Evolutionary conservation across 2,329 filamentous ascomycete genomes (phyloP), one percentile per base, ranked within the genome.

Genomic region (Monosporascus cannonballus): DNA sequence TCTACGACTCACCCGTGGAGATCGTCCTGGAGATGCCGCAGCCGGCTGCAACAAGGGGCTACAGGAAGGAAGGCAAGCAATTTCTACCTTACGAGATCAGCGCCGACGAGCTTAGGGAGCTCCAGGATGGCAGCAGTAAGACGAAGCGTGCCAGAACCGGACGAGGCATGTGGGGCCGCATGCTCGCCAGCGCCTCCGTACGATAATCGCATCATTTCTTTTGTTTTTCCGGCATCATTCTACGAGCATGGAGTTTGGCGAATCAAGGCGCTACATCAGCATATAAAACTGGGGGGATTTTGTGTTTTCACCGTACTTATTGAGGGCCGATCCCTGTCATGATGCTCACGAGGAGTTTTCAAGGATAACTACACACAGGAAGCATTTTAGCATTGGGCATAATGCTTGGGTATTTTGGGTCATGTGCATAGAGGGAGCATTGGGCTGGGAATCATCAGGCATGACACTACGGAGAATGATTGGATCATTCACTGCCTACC

Each of bases 81-180:
- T 61, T 76, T 57, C 74, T 82, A 4, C 77, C 79, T 6, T 83
- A 81, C 66, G 79, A 83, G 68, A 79, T 81, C 59, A 75, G 73
- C 55, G 62, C 70, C 36, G 78, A 82, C 25, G 75, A 81, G 54
- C 73, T 81, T 54, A 73, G 74, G 55, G 72, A 75, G 52, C 64
- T 79, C 45, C 75, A 80, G 55, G 73, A 79, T 48, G 71, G 68
- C 41, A 66, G 69, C 46, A 64, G 63, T 54, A 77, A 75, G 67
- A 56, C 69, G n/a, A 79, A 79, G 71, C 75, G 78, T 49, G 73
- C 72, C 54, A 72, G 74, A 49, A 71, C 73, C 44, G 65, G 65
- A 44, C 73, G 76, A 39, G 76, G 78, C 56, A 73, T 82, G 69
- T 78, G 78, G 67, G 76, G 75, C 36, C 76, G 79, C 42, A 72